Evolutionary conservation across 2,329 filamentous ascomycete species (phyloP), one percentile per base, ranked within the genome.

Genomic region (Chalara sp.): DNA sequence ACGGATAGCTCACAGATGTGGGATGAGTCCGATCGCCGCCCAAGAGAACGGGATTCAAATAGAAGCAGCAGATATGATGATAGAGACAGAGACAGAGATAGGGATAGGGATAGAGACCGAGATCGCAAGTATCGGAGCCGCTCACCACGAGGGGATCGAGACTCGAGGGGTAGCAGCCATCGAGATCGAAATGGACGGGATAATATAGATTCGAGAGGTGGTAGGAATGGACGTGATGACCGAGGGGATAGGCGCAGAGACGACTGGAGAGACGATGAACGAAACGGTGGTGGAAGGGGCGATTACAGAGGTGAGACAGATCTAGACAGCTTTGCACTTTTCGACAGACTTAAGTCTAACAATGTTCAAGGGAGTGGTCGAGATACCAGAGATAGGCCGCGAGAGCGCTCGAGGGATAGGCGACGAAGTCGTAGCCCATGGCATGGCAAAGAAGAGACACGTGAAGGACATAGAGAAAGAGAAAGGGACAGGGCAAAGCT

Each of bases 1-100:
- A 72, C 72, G n/a, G 81, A 84, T 58, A 80, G 76, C 65, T 76
- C 76, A 47, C 72, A 78, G 48, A 81, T 80, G 75, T 81, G 80
- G 78, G 81, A 86, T 55, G 74, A 78, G 41, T 68, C 56, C 32
- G 62, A 64, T 21, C 57, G 59, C 31, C 56, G 58, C 68, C 66
- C 49, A 48, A 46, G 69, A 64, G 63, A 72, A 52, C 63, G 70
- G 43, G 68, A 68, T 53, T 21, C 21, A 21, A 21, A 21, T 21
- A 21, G 21, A 21, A 21, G 21, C 21, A 21, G 21, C 21, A 45
- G 61, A 52, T 62, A 62, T 46, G 59, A 70, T 57, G 61, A 67
- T 46, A 60, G 63, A 41, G 56, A 63, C 33, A 61, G 60, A 29
- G 71, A 70, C 48, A 57, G 59, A 52, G 65, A 69, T 46, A 61